Base-by-base conservation (phyloP, 179 eudicot genomes). In the Beta macrorhiza region DNA sequence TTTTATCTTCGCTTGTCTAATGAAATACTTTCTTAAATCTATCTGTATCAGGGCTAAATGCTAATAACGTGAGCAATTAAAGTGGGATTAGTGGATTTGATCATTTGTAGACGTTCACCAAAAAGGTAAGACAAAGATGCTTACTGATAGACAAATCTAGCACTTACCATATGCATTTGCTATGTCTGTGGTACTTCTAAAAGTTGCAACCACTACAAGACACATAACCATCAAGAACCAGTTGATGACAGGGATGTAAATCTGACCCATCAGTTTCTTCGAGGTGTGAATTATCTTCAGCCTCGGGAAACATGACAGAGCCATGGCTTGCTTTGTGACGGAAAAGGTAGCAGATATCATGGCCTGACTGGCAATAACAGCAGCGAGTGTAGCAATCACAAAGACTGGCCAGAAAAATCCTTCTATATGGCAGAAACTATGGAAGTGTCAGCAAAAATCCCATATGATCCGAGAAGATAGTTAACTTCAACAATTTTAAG, bases 191-290 rank as follows among this genome's bases (percentile, higher is more conserved):
- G 99, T 95, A 84, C 91, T 92, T 49, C 88, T 83, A 57, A 95
- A 95, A 45, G 88, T 82, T 0, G 97, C 93, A 45, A 94, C 94
- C 56, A 96, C 99, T 29, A 88, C 6, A 29, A 96, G 88, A 74
- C 99, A 96, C 99, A 96, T 93, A 62, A 91, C 87, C 99, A 96
- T 92, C 49, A 96, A 87, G 78, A 96, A 93, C 91, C 92, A 96
- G 72, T 96, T 96, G 89, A 96, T 88, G 74, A 92, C 93, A 16
- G 99, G 99, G 55, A 96, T 94, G 87, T 95, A 95, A 57, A 95
- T 95, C 87, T 95, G 99, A 55, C 98, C 99, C 96, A 93, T 93
- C 32, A 77, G 86, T 85, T 44, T 89, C 89, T 85, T 91, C 14
- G 99, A 95, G 55, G 99, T 93, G 91, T 95, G 99, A 74, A 95